Base-by-base conservation (phyloP, 1,284 basidiomycete species). In the Malassezia brasiliensis region DNA sequence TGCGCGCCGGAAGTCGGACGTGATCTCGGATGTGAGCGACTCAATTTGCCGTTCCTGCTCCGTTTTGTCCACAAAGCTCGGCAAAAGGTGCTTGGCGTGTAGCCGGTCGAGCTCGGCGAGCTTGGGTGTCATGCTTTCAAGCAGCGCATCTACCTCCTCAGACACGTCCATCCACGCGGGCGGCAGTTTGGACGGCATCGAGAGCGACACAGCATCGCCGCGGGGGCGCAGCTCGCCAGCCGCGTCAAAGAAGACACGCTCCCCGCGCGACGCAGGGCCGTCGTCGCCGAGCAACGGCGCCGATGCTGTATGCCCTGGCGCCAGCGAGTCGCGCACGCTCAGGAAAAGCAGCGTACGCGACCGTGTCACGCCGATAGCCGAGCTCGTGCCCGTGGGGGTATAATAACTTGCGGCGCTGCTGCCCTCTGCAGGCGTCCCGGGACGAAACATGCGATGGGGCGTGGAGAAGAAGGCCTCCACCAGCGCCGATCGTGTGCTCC, bases 11-110 rank as follows among this genome's bases (percentile, higher is more conserved):
- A 74, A 70, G 34, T 74, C 67, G 22, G 61, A 59, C 5, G 91
- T 96, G 75, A 99, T 90, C 60, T 90, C 86, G 31, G 81, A 82
- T 0, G 91, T 91, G 39, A 87, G 79, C 17, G 80, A 75, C 72
- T 96, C 88, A 62, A 99, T 99, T 75, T 96, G 90, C 62, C 84
- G 81, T 77, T 98, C 93, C 77, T 98, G 91, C 14, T 83, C 82
- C 1, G 86, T 82, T 53, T 93, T 86, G 80, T 99, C 94, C 69
- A 88, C 82, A 75, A 99, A 99, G 2, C 90, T 90, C 58, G 94
- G 94, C 3, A 98, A 81, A 51, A 87, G 85, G 75, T 96, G 91
- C 75, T 90, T 94, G 59, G 90, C 86, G 67, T 98, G 91, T 9
- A 99, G 82, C 73, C 87, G 90, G 75, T 96, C 91, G 71, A 74